These are phyloP conservation scores for Lachancea waltii DNA, from an alignment of 805 yeast genomes.

Conservation along the genomic window DNA sequence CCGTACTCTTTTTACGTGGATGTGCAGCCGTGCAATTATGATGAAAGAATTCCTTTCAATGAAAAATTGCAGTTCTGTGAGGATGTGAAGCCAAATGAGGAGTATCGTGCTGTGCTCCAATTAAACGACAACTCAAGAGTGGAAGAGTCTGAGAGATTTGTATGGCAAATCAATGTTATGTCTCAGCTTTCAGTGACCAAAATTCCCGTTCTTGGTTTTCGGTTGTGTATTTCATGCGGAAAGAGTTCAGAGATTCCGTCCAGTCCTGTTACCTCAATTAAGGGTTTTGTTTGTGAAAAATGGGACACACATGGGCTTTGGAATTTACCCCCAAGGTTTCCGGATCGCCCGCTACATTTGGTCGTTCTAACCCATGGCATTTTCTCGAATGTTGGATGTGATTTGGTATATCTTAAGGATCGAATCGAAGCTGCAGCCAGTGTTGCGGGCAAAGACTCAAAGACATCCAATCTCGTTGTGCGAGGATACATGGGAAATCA, in stretches of 20 bases:
- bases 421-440: slow-evolving; percentile 45
- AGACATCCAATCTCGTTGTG: slow-evolving; percentile 55
- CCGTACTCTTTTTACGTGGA: slow-evolving; percentile 85
- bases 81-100: slow-evolving; percentile 65
- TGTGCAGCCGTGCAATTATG: slow-evolving; percentile 60
- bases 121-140: slow-evolving; percentile 38
- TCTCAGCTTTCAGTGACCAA: slow-evolving; percentile 74
- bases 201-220: slow-evolving; percentile 61
- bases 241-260: slow-evolving; percentile 12
- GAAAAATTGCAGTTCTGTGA: slow-evolving; percentile 42
- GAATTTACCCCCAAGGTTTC: slow-evolving; percentile 55
- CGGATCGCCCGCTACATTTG: slow-evolving; percentile 62
- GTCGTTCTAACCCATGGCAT: slow-evolving; percentile 88
- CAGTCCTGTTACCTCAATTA: slow-evolving; percentile 3
- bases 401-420: slow-evolving; percentile 83
- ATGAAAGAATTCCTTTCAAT: slow-evolving; percentile 39
- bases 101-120: slow-evolving; percentile 49
- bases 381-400: slow-evolving; percentile 84
- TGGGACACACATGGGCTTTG: slow-evolving; percentile 66
- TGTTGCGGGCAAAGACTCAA: slow-evolving; percentile 13
- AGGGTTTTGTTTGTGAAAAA: slow-evolving; percentile 26
- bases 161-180: slow-evolving; percentile 75
- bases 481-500: slow-evolving; percentile 80
- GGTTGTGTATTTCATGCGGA: slow-evolving; percentile 50
- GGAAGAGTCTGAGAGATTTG: slow-evolving; percentile 35